These are phyloP conservation scores for Alternaria metachromatica DNA, from an alignment of 2,329 filamentous ascomycete genomes.

Conservation along the genomic window DNA sequence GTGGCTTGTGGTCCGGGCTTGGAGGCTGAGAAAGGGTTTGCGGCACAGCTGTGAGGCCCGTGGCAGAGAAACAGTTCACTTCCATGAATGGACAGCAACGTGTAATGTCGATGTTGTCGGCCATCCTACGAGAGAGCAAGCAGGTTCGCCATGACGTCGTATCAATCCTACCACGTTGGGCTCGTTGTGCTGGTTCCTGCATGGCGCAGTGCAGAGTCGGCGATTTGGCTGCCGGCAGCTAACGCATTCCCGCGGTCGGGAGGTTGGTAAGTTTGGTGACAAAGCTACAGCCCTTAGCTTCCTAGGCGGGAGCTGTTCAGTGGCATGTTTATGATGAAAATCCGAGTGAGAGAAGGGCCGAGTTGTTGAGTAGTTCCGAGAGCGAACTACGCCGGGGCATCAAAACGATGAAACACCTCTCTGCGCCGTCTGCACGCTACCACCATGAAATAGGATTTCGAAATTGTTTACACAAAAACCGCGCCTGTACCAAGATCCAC, in stretches of 20 bases:
- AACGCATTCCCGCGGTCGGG: conserved; percentile 4
- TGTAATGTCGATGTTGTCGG: not conserved
- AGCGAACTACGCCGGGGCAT: not conserved
- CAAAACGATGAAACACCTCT: not conserved
- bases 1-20: conserved; percentile 2
- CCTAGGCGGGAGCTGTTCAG: not conserved
- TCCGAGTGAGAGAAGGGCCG: not conserved
- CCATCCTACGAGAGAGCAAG: not conserved
- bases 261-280: conserved; percentile 3
- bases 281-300: conserved; percentile 8
- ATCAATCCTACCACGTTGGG: not conserved
- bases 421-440: conserved; percentile 1
- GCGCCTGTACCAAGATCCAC: not conserved
- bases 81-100: not conserved
- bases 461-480: not conserved
- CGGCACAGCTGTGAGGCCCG: not conserved
- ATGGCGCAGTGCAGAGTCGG: conserved; percentile 1
- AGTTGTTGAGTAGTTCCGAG: conserved; percentile 2
- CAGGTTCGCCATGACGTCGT: not conserved
- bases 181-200: not conserved
- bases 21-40: not conserved
- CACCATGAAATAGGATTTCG: not conserved
- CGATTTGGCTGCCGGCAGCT: conserved; percentile 9
- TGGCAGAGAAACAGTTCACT: not conserved
- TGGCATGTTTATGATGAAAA: not conserved